Base-by-base conservation (phyloP, 345 rosid species). In the Syzygium jambos region DNA sequence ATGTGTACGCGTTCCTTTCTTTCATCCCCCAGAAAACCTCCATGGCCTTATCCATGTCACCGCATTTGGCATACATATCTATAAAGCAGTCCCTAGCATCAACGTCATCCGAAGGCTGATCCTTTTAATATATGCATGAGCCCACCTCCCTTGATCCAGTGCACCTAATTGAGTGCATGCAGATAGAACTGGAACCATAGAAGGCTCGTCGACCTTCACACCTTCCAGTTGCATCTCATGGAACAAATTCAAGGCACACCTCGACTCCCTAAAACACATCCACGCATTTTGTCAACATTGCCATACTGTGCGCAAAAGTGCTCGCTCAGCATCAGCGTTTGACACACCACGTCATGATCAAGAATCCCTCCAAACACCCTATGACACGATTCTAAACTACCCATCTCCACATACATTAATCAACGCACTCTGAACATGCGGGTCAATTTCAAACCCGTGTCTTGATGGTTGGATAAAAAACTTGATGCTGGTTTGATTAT, bases 101-200 rank as follows among this genome's bases (percentile, higher is more conserved):
- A 93, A 87, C 1, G 91, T 94, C 86, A 92, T 88, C 85, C 86
- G 92, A 65, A 94, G 87, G 86, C 87, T 91, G 92, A 90, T 89
- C 88, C 88, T 92, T 87, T 92, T 90, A 25, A 95, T 88, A 86
- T 91, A 95, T 41, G 88, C 88, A 90, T 95, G 95, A 30, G 92
- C 92, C 95, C 97, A 95, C 86, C 93, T 93, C 87, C 95, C 96
- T 85, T 94, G 93, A 85, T 92, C 94, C 23, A 91, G 90, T 27
- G 94, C 95, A 85, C 95, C 95, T 55, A 92, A 54, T 3, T 93
- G 95, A 86, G 91, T 89, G 52, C 95, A 95, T 2, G 94, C 95
- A 6, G 94, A 94, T n/a, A 94, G 88, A 88, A 94, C 93, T 2
- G 94, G 92, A 11, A 94, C 91, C 93, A 94, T 90, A 17, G 93